Evolutionary conservation across 495 filamentous ascomycete genomes (phyloP).

Genomic region (Aspergillus bridgeri): DNA sequence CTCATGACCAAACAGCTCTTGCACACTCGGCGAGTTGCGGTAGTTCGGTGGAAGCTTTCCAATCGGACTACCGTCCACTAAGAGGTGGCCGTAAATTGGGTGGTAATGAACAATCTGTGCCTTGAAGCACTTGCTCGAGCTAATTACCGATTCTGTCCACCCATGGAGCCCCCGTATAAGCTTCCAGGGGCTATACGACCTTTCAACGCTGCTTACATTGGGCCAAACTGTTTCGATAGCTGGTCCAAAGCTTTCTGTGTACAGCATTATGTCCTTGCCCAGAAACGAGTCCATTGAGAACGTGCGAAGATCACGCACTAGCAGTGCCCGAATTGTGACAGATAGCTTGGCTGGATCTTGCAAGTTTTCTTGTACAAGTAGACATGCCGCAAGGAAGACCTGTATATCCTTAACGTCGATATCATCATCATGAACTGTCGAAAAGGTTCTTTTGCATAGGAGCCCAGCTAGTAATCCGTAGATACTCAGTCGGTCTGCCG

Average conservation of each 20-base stretch:
- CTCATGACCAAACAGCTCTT: constrained; percentile 38
- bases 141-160: constrained; percentile 22
- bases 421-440: constrained; percentile 14
- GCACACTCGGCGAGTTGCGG: constrained; percentile 32
- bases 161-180: not conserved
- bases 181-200: constrained; percentile 27
- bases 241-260: constrained; percentile 16
- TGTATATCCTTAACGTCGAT: constrained; percentile 9
- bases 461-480: not conserved
- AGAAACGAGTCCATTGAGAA: constrained; percentile 32
- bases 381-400: constrained; percentile 28
- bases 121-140: constrained; percentile 6
- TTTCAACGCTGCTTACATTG: not conserved
- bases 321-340: constrained; percentile 18
- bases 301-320: constrained; percentile 43
- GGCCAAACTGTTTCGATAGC: constrained; percentile 17
- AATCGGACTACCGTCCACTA: constrained; percentile 51
- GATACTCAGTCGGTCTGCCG: not conserved
- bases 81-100: constrained; percentile 49
- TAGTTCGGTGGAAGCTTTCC: constrained; percentile 45
- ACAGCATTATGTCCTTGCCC: constrained; percentile 9
- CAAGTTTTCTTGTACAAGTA: constrained; percentile 29
- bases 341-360: constrained; percentile 8
- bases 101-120: constrained; percentile 44
- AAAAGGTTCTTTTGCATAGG: constrained; percentile 8